These are phyloP conservation scores for Fraxinus floribunda DNA, from an alignment of 305 asterid genomes.

Conservation along the genomic window DNA sequence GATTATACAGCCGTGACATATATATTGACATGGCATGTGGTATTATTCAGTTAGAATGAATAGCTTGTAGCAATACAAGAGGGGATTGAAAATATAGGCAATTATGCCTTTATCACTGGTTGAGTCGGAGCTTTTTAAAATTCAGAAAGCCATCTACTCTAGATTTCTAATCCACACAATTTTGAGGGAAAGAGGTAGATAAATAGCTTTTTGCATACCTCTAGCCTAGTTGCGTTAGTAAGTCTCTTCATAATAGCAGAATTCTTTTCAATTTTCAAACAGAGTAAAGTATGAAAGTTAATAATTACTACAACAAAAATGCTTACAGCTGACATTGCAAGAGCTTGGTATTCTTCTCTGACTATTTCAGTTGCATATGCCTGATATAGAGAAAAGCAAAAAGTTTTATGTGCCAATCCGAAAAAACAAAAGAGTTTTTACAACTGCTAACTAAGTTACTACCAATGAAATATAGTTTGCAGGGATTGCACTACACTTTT, in stretches of 20 bases:
- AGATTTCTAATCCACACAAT: no score
- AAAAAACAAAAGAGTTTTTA: no score
- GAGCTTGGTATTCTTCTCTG: constrained; percentile 69
- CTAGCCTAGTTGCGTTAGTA: not conserved
- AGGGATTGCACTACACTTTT: no score
- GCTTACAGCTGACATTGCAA: constrained; percentile 74
- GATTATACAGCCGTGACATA: no score
- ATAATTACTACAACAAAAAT: constrained; percentile 7
- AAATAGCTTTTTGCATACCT: not conserved
- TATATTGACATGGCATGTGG: no score
- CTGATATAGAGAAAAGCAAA: constrained; percentile 35
- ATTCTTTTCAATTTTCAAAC: not conserved
- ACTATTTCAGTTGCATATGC: constrained; percentile 86
- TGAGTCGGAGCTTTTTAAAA: not conserved
- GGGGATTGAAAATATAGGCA: no score
- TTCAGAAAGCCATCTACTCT: not conserved
- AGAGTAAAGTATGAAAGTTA: not conserved
- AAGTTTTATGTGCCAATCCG: not conserved
- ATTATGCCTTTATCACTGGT: not conserved
- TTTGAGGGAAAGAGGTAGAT: no score
- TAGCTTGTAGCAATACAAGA: not conserved
- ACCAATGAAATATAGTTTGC: not conserved
- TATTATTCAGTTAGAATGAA: no score
- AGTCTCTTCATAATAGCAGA: not conserved
- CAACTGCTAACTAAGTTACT: not conserved